Conservation (phyloP, 306 rosid genomes). For the Ormosia emarginata region DNA sequence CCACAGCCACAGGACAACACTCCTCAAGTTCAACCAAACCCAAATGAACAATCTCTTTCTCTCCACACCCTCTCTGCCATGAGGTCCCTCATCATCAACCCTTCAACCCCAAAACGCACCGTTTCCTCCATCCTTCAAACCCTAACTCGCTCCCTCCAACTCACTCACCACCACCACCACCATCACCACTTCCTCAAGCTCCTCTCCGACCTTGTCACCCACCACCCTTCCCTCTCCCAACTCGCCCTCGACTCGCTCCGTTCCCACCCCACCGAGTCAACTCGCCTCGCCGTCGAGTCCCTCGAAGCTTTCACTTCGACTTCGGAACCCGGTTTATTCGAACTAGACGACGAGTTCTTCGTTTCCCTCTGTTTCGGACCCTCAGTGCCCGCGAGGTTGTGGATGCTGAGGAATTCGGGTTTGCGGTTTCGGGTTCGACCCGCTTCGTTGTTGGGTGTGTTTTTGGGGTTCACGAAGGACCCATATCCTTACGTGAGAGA, state of each 20-base stretch:
- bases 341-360: conserved; percentile 54
- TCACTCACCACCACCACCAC: conserved; percentile 9
- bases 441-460: conserved; percentile 42
- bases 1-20: not conserved
- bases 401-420: conserved; percentile 69
- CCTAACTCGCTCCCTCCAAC: conserved; percentile 45
- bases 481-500: conserved; percentile 72
- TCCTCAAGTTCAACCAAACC: not conserved
- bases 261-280: conserved; percentile 27
- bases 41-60: conserved; percentile 27
- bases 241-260: conserved; percentile 34
- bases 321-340: conserved; percentile 1
- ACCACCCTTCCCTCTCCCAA: conserved; percentile 32
- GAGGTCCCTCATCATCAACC: conserved; percentile 49
- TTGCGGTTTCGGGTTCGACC: conserved; percentile 35
- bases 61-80: conserved; percentile 43
- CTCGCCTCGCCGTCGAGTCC: conserved; percentile 45
- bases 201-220: conserved; percentile 48
- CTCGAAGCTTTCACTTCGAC: conserved; percentile 41
- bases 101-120: conserved; percentile 52
- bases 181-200: conserved; percentile 50
- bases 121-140: conserved; percentile 40
- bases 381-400: conserved; percentile 43
- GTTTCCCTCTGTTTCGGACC: conserved; percentile 64
- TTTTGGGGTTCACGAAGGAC: conserved; percentile 78